A percentile compares a stretch with the other conserved stretches of the same genome.
phyloP scores from a whole-genome alignment of 139 green algal genomes.

The Asterochloris erici region DNA sequence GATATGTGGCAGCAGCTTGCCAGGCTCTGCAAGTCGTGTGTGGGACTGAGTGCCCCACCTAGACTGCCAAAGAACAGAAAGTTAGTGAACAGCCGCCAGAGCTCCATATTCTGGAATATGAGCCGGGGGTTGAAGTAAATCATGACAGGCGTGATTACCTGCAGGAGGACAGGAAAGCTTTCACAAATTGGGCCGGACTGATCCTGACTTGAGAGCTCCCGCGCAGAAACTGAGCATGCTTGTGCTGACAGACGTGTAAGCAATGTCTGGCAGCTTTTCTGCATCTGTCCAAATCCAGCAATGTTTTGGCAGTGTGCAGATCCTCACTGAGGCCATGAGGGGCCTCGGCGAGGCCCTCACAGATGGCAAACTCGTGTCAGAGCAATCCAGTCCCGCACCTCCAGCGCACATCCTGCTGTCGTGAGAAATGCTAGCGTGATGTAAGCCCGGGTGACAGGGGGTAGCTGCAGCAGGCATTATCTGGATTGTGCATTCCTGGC shows the following conservation, averaged over 20 bases:
- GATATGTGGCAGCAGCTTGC: no score
- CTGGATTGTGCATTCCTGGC: background rate
- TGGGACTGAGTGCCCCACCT: slow-evolving; percentile 42
- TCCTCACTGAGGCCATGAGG: no score
- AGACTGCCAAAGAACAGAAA: slow-evolving; percentile 98
- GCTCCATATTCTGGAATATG: slow-evolving; percentile 85
- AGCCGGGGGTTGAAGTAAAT: slow-evolving; percentile 97
- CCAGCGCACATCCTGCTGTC: slow-evolving; percentile 88
- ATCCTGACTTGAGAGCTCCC: background rate
- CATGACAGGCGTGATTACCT: slow-evolving; percentile 93
- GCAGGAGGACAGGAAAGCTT: slow-evolving; percentile 3
- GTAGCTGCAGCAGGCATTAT: slow-evolving; percentile 55
- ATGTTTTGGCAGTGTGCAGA: no score
- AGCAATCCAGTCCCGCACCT: slow-evolving; percentile 55
- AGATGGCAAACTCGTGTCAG: no score
- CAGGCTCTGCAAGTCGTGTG: no score
- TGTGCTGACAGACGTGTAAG: no score
- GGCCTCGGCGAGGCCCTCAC: no score
- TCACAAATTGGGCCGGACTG: background rate
- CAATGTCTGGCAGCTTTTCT: no score
- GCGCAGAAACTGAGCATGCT: background rate
- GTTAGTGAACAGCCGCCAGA: slow-evolving; percentile 96
- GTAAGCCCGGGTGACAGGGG: slow-evolving; percentile 91
- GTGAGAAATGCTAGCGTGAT: slow-evolving; percentile 93
- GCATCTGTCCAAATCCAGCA: no score